Evolutionary conservation across 1,284 basidiomycete genomes (phyloP), one percentile per base, ranked within the genome.

Genomic region (Volvariella volvacea): DNA sequence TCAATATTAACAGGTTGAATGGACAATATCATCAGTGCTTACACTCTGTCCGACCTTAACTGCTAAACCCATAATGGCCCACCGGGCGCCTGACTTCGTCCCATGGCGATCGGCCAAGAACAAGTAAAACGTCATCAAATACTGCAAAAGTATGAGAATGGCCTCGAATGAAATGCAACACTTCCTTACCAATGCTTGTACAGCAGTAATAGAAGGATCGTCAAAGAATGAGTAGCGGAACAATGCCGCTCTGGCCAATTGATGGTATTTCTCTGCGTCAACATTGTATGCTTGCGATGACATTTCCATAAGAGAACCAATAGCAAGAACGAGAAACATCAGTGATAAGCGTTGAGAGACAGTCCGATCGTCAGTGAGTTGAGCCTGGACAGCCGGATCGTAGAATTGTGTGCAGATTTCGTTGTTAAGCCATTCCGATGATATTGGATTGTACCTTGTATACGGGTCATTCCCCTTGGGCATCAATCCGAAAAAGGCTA

Each of bases 41-140:
- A 88, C 85, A 58, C 82, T 85, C 57, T 88, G 82, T 25, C 78
- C 81, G 46, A 88, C 66, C 63, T 86, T 88, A 48, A 86, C 78
- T 15, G 85, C 80, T 42, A 88, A 72, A 17, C 85, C 86, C 73
- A 87, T 86, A 47, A 83, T 78, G 6, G 78, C 77, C 84, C 84
- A 88, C 30, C 85, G 71, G n/a, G 78, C 75, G 14, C 83, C 83
- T 49, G 80, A 80, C 51, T 72, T 76, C 20, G 74, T 79, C 14
- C 83, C 83, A 58, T 87, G 81, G 50, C 83, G 73, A 61, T 88
- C 84, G 45, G 77, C 73, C 47, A 88, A 64, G 64, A 87, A 87
- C 20, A 86, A 71, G 55, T 85, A 88, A 58, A 78, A 86, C 1
- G 81, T 77, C 83, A 88, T 88, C 50, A 88, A 66, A 59, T 78